A percentile compares a stretch with the other conserved stretches of the same genome.
phyloP scores from a whole-genome alignment of 2,329 filamentous ascomycete species.

The Aspergillus sp. region DNA sequence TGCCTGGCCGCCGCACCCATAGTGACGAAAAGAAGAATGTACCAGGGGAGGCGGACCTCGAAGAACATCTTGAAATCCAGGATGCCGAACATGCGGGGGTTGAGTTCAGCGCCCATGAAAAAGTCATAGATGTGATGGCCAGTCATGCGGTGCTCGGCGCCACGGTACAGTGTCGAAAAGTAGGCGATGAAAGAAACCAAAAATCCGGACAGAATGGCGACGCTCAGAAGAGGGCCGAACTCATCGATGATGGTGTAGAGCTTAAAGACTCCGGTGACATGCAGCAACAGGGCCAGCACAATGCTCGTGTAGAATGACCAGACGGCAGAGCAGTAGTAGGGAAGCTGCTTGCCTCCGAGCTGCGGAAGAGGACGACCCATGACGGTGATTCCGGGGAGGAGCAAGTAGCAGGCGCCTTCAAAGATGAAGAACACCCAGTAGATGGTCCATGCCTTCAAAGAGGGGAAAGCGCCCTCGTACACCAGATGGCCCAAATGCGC shows the following conservation, averaged over 20 bases:
- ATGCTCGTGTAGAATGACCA: slow-evolving; percentile 87
- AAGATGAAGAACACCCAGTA: slow-evolving; percentile 94
- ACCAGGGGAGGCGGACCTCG: slow-evolving; percentile 90
- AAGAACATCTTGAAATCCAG: slow-evolving; percentile 96
- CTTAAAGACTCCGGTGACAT: slow-evolving; percentile 81
- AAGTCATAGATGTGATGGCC: slow-evolving; percentile 80
- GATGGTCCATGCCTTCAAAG: slow-evolving; percentile 78
- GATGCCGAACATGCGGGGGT: slow-evolving; percentile 79
- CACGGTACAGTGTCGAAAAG: slow-evolving; percentile 75
- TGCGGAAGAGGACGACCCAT: slow-evolving; percentile 87
- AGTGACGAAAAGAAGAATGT: slow-evolving; percentile 77
- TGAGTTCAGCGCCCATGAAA: slow-evolving; percentile 86
- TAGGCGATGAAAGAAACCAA: slow-evolving; percentile 81
- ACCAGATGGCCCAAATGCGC: slow-evolving; percentile 69
- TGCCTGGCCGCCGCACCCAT: slow-evolving; percentile 76
- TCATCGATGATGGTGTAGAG: slow-evolving; percentile 92
- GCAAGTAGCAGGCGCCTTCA: slow-evolving; percentile 78
- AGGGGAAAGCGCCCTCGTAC: slow-evolving; percentile 83
- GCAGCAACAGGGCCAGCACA: slow-evolving; percentile 65
- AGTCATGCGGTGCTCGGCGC: slow-evolving; percentile 89
- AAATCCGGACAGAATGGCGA: slow-evolving; percentile 89
- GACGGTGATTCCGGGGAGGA: slow-evolving; percentile 81
- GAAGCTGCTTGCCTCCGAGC: slow-evolving; percentile 77
- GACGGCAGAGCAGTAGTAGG: slow-evolving; percentile 92
- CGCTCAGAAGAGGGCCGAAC: slow-evolving; percentile 88